Evolutionary conservation across 495 filamentous ascomycete genomes (phyloP).

Genomic region (Daldinia bambusicola): DNA sequence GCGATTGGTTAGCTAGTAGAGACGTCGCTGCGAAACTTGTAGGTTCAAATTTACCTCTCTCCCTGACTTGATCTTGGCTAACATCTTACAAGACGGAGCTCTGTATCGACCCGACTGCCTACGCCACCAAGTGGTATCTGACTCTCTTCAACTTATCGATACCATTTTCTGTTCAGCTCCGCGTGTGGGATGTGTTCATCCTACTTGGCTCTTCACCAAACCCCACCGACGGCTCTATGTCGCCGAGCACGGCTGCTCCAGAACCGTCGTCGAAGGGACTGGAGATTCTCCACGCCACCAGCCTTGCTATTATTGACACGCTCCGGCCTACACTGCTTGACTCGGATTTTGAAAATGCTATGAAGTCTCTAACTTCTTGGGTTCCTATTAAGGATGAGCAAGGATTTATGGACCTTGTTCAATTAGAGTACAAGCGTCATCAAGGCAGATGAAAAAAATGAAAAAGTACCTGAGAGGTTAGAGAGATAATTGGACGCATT

Average conservation of each 20-base stretch:
- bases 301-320: conserved; percentile 90
- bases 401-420: conserved; percentile 91
- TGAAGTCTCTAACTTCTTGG: conserved; percentile 97
- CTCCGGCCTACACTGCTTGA: conserved; percentile 91
- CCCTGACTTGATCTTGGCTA: conserved; percentile 16
- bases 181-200: conserved; percentile 99
- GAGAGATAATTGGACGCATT: conserved; percentile 11
- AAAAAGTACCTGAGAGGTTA: conserved; percentile 28
- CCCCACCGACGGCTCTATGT: conserved; percentile 3
- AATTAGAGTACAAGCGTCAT: conserved; percentile 87
- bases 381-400: conserved; percentile 96
- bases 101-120: conserved; percentile 85
- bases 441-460: conserved; percentile 50
- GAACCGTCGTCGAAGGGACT: conserved; percentile 64
- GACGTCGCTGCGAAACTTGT: conserved; percentile 82
- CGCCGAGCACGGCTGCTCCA: conserved; percentile 21
- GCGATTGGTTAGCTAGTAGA: conserved; percentile 79
- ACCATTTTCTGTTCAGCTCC: conserved; percentile 95
- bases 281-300: conserved; percentile 90
- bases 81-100: conserved; percentile 70
- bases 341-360: conserved; percentile 95
- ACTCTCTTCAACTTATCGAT: conserved; percentile 98
- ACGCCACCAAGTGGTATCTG: conserved; percentile 96
- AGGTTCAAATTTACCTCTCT: conserved; percentile 51
- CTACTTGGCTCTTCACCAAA: conserved; percentile 71